Evolutionary conservation across 306 rosid genomes (phyloP).

Genomic region (Cotoneaster glaucophyllus): DNA sequence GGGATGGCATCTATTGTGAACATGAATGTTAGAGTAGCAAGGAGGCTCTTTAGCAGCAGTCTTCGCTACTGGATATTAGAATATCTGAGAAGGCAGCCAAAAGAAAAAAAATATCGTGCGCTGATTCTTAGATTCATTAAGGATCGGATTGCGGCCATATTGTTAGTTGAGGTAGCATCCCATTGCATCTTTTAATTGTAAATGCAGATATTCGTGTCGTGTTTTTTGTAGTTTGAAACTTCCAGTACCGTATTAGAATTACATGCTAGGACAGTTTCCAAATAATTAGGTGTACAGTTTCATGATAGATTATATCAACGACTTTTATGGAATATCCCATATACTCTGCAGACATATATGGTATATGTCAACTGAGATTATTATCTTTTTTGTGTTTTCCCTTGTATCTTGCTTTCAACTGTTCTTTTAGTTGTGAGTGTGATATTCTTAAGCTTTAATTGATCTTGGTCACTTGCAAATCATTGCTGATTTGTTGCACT

Average conservation of each 20-base stretch:
- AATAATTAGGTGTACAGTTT: not conserved
- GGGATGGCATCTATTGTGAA: constrained; percentile 64
- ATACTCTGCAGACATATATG: not conserved
- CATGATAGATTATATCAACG: not conserved
- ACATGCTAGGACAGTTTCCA: not conserved
- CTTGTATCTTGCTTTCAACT: not conserved
- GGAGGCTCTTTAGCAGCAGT: constrained; percentile 58
- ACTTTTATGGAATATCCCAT: not conserved
- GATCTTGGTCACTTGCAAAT: not conserved
- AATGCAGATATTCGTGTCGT: not conserved
- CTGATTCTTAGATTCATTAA: constrained; percentile 77
- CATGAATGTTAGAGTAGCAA: constrained; percentile 55
- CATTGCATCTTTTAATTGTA: not conserved
- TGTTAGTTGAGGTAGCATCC: constrained; percentile 75
- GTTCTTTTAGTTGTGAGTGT: not conserved
- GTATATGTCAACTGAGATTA: not conserved
- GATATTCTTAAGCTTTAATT: not conserved
- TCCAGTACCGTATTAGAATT: not conserved
- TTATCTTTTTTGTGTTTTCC: not conserved
- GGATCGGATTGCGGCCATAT: constrained; percentile 74
- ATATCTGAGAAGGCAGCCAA: constrained; percentile 78
- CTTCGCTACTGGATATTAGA: constrained; percentile 91
- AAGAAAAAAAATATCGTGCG: constrained; percentile 54
- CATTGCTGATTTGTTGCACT: not conserved
- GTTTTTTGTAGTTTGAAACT: not conserved